Evolutionary conservation across 495 filamentous ascomycete genomes (phyloP).

Genomic region (Penicillium robsamsonii): DNA sequence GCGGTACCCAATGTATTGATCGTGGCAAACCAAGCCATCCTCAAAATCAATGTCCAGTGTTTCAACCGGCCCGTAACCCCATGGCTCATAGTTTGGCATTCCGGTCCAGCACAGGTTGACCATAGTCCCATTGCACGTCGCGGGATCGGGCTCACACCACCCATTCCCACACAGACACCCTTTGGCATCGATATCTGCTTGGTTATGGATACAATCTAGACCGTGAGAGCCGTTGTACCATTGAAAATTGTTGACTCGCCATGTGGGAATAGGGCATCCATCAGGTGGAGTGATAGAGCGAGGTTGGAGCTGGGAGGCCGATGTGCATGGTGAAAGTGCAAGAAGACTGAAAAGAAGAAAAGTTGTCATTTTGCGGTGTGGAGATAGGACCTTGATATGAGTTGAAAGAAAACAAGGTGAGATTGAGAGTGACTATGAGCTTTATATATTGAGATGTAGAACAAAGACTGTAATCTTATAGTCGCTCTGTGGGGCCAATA

Average conservation of each 20-base stretch:
- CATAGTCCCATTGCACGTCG: slow-evolving; percentile 33
- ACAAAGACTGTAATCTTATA: neutral
- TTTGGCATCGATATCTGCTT: slow-evolving; percentile 28
- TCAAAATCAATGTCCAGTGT: slow-evolving; percentile 34
- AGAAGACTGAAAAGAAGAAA: neutral
- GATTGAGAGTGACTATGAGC: neutral
- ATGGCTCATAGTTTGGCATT: slow-evolving; percentile 38
- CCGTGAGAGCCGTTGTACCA: slow-evolving; percentile 38
- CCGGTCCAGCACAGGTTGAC: slow-evolving; percentile 37
- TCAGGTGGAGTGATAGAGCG: slow-evolving; percentile 32
- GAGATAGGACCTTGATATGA: neutral
- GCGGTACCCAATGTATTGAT: slow-evolving; percentile 37
- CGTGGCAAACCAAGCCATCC: slow-evolving; percentile 35
- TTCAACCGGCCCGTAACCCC: slow-evolving; percentile 36
- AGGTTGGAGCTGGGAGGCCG: slow-evolving; percentile 1
- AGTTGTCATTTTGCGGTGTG: neutral
- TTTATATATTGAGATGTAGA: neutral
- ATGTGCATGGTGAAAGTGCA: neutral
- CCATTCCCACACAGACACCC: slow-evolving; percentile 28
- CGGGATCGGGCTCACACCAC: slow-evolving; percentile 31
- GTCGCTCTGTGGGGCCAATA: neutral
- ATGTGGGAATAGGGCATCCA: slow-evolving; percentile 36
- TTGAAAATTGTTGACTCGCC: slow-evolving; percentile 30
- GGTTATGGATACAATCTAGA: slow-evolving; percentile 39
- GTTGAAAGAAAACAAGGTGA: neutral